Evolutionary conservation across 2,329 filamentous ascomycete genomes (phyloP).

Genomic region (Cordyceps javanica): DNA sequence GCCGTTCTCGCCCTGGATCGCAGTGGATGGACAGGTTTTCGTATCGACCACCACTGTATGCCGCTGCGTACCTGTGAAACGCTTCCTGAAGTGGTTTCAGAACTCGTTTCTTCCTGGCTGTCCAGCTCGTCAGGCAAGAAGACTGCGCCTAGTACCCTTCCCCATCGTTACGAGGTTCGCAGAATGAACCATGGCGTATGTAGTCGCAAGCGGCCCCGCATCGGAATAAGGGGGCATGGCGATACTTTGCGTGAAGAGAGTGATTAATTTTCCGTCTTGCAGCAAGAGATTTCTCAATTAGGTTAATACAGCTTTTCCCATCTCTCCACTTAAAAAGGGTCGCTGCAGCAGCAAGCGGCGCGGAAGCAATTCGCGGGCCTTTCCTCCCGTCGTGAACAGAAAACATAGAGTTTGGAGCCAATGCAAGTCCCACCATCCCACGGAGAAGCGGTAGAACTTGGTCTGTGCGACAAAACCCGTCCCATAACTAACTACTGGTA

Average conservation of each 20-base stretch:
- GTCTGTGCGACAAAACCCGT: neutral
- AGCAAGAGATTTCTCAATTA: neutral
- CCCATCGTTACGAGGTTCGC: neutral
- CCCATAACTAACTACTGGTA: too few relatives aligned
- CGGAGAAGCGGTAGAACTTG: neutral
- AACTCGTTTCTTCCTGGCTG: neutral
- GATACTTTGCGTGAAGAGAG: too few relatives aligned
- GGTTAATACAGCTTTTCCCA: too few relatives aligned
- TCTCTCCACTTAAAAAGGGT: neutral
- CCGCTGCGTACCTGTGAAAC: neutral
- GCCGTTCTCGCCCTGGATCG: neutral
- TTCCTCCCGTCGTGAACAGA: neutral
- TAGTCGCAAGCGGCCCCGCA: neutral
- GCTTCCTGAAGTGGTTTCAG: neutral
- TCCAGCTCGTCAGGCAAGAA: neutral
- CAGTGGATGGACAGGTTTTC: slow-evolving; percentile 1
- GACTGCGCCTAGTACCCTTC: neutral
- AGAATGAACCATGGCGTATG: too few relatives aligned
- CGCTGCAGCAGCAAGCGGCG: neutral
- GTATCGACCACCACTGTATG: neutral
- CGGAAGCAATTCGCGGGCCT: neutral
- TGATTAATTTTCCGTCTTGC: neutral
- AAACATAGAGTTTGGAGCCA: neutral
- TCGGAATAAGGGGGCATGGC: neutral
- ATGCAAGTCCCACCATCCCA: neutral